Evolutionary conservation across 208 protist genomes (phyloP), one percentile per base, ranked within the genome.

Genomic region (Herpetomonas samuelpessoai): DNA sequence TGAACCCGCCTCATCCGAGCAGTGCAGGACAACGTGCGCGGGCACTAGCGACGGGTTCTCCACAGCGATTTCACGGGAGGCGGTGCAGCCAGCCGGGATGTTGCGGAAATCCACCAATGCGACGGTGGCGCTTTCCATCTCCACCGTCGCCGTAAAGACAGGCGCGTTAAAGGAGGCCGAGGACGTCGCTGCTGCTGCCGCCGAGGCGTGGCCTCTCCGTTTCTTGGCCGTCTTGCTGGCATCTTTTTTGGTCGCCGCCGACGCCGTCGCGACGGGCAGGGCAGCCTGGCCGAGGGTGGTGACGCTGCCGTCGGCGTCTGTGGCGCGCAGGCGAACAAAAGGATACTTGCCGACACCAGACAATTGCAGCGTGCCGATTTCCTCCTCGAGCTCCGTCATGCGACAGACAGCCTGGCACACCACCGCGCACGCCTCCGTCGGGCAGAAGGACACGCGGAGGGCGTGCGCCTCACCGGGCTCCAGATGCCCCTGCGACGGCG

Each of bases 301-400:
- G n/a, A n/a, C n/a, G 14, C 35, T 6, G 9, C 35, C 35, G 14
- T 41, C 35, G 35, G 35, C 35, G 35, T 6, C 35, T 14, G 35
- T 41, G 35, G 21, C 39, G 21, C 27, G 6, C 31, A 79, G 75
- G 27, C 38, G 53, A 30, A 97, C 65, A 67, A 86, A 93, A 0
- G 95, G 88, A 62, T 95, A 88, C 66, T 97, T 98, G n/a, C 91
- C 95, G 48, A 97, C 82, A 31, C 92, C 95, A 0, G 86, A 94
- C 22, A 98, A 24, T 55, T 68, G 65, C 62, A 97, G 53, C 1
- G 62, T 63, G 1, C 81, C 64, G 25, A 93, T 73, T 9, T 76
- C 57, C 26, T 91, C 74, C 10, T 81, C 62, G 28, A 65, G 65
- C 14, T 74, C 83, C 3, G 72, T 58, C 59, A 86, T 79, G 10